Conservation (phyloP, 257 asterid species). For the Marsdenia floribunda region DNA sequence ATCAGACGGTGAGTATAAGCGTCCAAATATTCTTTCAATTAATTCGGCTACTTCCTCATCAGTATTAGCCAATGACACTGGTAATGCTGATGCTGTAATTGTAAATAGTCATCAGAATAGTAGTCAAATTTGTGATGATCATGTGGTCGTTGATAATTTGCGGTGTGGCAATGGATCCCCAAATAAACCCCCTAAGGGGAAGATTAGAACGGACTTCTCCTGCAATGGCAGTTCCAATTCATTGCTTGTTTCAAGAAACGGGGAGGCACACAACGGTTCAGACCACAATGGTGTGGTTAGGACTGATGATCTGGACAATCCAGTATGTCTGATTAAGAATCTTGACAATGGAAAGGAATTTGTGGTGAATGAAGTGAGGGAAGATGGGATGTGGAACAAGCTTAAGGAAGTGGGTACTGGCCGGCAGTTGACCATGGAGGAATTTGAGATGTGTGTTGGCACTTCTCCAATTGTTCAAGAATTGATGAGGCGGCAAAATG, state of each 20-base stretch:
- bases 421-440: constrained; percentile 89
- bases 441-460: constrained; percentile 88
- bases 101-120: constrained; percentile 28
- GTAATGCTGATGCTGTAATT: constrained; percentile 22
- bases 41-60: constrained; percentile 14
- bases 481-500: constrained; percentile 91
- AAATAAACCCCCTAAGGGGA: constrained; percentile 40
- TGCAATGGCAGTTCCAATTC: constrained; percentile 23
- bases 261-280: constrained; percentile 21
- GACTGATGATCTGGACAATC: constrained; percentile 33
- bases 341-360: constrained; percentile 94
- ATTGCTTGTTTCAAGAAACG: constrained; percentile 10
- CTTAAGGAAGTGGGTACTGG: constrained; percentile 91
- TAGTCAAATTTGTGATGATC: constrained; percentile 18
- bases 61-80: constrained; percentile 13
- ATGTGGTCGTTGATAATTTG: constrained; percentile 14
- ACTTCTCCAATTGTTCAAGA: constrained; percentile 97
- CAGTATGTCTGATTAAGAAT: constrained; percentile 71
- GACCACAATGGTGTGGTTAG: constrained; percentile 20
- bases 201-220: constrained; percentile 19
- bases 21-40: constrained; percentile 17
- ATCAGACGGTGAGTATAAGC: constrained; percentile 46
- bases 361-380: constrained; percentile 86
- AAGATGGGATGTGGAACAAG: constrained; percentile 90
- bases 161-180: constrained; percentile 25